Evolutionary conservation across 345 rosid species (phyloP).

Genomic region (Durio zibethinus): DNA sequence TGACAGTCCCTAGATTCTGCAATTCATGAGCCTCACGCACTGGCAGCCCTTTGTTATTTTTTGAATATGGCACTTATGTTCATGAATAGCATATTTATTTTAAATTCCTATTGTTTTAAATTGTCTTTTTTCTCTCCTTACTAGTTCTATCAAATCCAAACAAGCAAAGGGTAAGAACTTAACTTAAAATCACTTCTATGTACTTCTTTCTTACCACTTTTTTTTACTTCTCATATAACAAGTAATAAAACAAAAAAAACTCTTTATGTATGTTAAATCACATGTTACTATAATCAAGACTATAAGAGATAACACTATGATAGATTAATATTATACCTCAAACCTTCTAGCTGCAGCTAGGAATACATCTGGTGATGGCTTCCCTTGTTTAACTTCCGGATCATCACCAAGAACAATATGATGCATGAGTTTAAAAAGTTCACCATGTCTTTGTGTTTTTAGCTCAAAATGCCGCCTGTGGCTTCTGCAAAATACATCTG

Average conservation of each 20-base stretch:
- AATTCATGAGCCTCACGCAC: not conserved
- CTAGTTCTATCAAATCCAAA: not conserved
- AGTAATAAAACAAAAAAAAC: not conserved
- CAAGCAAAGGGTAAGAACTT: not conserved
- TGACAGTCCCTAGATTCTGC: not conserved
- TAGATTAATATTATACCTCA: conserved; percentile 45
- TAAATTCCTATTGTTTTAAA: not conserved
- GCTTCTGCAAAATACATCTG: conserved; percentile 46
- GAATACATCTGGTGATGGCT: conserved; percentile 85
- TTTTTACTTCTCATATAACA: not conserved
- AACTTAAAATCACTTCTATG: not conserved
- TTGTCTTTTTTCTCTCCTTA: not conserved
- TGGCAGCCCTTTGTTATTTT: not conserved
- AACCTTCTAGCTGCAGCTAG: conserved; percentile 91
- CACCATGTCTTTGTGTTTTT: conserved; percentile 73
- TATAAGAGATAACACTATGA: not conserved
- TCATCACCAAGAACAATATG: conserved; percentile 91
- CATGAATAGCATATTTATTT: not conserved
- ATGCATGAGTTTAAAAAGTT: conserved; percentile 88
- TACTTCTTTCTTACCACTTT: not conserved
- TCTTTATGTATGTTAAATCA: not conserved
- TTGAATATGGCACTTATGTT: not conserved
- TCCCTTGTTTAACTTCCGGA: conserved; percentile 90
- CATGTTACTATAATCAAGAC: not conserved
- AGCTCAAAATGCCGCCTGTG: conserved; percentile 72